These are phyloP conservation scores for Dactylonectria macrodidyma DNA, from an alignment of 2,329 filamentous ascomycete genomes.

Conservation along the genomic window DNA sequence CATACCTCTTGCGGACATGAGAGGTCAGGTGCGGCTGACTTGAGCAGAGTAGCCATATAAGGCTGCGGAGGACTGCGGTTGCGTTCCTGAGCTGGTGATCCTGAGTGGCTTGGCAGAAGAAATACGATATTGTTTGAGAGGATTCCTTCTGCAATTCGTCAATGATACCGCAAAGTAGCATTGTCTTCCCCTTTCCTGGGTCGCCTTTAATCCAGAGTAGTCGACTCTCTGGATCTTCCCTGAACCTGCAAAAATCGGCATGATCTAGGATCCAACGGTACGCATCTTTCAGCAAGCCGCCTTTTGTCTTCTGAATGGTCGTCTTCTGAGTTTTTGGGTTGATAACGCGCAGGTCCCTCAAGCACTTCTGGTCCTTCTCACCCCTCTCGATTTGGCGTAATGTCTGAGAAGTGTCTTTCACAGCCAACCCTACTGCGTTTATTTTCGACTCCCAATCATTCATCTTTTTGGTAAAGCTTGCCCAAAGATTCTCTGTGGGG, in stretches of 20 bases:
- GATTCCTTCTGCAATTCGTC: slow-evolving; percentile 34
- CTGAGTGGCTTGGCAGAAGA: slow-evolving; percentile 63
- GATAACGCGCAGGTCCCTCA: neutral
- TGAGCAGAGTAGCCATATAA: slow-evolving; percentile 58
- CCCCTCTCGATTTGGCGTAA: neutral
- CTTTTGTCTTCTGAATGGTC: slow-evolving; percentile 42
- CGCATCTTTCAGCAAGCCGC: slow-evolving; percentile 37
- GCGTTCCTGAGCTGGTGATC: slow-evolving; percentile 54
- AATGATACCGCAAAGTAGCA: slow-evolving; percentile 52
- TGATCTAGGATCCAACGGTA: slow-evolving; percentile 54
- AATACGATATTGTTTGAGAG: slow-evolving; percentile 41
- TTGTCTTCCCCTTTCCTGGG: slow-evolving; percentile 57
- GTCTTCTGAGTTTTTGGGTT: slow-evolving; percentile 16
- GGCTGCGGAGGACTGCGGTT: slow-evolving; percentile 58
- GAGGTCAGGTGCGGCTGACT: slow-evolving; percentile 52
- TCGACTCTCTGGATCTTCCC: slow-evolving; percentile 21
- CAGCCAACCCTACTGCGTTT: slow-evolving; percentile 9
- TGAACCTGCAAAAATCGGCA: slow-evolving; percentile 47
- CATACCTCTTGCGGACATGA: slow-evolving; percentile 54
- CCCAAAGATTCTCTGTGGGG: neutral
- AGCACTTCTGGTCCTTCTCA: slow-evolving; percentile 10
- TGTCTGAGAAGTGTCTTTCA: neutral
- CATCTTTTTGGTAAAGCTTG: neutral
- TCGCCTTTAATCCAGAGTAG: slow-evolving; percentile 55
- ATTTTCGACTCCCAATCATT: neutral